Base-by-base conservation (phyloP, 1,284 basidiomycete genomes). In the Microbotryum silenes-acaulis region DNA sequence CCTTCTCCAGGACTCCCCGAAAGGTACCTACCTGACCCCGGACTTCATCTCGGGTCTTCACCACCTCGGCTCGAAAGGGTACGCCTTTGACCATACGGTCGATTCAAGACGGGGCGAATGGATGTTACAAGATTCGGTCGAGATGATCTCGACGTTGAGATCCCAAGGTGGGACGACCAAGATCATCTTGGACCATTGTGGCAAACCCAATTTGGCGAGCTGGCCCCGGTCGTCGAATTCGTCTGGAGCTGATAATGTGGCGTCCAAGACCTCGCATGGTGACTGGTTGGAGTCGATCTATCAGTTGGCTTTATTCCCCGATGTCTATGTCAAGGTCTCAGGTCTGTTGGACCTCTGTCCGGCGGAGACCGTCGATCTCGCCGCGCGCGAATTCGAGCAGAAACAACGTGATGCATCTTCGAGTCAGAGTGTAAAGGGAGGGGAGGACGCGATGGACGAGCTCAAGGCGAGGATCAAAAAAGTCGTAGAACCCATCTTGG, bases 111-210 rank as follows among this genome's bases (percentile, higher is more conserved):
- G 18, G 50, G 56, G 18, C 7, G 25, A 54, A 25, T 21, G 53
- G 25, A 25, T 47, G 23, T 54, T 54, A 16, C 33, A 27, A 27
- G 44, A 25, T 4, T 10, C 20, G 23, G 6, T 47, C n/a, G 55
- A 56, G 16, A 51, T 49, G 8, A 61, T 67, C 25, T 54, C 56
- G 25, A 56, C 52, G 29, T 56, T 61, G 12, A 2, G 55, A 57
- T 5, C 66, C 63, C 31, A 45, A 48, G 20, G 49, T 23, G 2
- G 50, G 29, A 0, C 25, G 51, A 63, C 66, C 0, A 31, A 47
- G 4, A 63, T 67, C 55, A 63, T 67, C 37, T 31, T 67, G 45
- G 67, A 68, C 50, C 67, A 68, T 42, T 66, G 64, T 27, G 60
- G 60, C 21, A 68, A 68, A 48, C 67, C 67, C 21, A 54, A 55